Base-by-base conservation (phyloP, 768 basidiomycete species). In the Leucosporidium creatinivorum region DNA sequence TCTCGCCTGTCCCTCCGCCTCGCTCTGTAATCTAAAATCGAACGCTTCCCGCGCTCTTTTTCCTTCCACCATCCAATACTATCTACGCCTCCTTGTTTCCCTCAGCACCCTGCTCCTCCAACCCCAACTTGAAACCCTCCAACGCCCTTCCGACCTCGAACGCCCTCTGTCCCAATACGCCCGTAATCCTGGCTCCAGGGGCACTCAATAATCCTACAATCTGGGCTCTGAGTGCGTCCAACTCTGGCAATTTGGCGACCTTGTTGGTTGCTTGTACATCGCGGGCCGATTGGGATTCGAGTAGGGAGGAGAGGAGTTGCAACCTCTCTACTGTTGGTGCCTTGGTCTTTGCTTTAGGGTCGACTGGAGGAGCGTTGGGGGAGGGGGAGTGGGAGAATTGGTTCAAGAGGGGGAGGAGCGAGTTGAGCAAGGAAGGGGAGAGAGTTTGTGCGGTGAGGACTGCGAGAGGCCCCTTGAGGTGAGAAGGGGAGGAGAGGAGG, bases 151-250 rank as follows among this genome's bases (percentile, higher is more conserved):
- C 82, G 50, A 87, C 87, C 76, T 87, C 84, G 18, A 58, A 19
- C 28, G 58, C 67, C 19, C 67, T 17, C 58, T 58, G 54, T 65
- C 82, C 83, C 66, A 91, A 77, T 52, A 89, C 82, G 57, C 84
- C 86, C 5, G 88, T 84, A 57, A 93, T 81, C 77, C 89, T 87
- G 68, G 84, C 81, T 17, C 84, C 86, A 54, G 89, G 90, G 19
- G 85, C 81, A 65, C 87, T 87, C 68, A 97, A 77, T 78, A 96
- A 69, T 12, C 92, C 93, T 19, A 93, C 87, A 64, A 97, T 82
- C 78, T 94, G 91, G 23, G 86, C 86, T 61, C 88, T 80, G 68
- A 96, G 78, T 3, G 85, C 86, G 49, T 88, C 87, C 74, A 94
- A 78, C 54, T 87, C 84, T 26, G 92, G 93, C 61, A 94, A 79